phyloP scores from a whole-genome alignment of 352 stramenopile genomes.

The Pythium dissimile region DNA sequence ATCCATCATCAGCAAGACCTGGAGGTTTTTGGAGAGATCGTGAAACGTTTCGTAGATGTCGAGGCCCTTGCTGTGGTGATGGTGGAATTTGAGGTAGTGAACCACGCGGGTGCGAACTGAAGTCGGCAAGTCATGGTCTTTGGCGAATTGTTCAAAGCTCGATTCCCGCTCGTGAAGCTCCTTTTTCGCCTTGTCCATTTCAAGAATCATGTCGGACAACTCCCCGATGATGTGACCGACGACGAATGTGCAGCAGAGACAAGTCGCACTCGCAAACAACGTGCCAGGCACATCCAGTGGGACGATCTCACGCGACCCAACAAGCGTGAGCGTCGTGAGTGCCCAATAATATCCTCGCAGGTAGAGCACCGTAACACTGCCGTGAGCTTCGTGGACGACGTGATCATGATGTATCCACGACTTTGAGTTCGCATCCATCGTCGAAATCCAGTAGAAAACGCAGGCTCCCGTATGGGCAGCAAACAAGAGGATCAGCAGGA shows the following conservation, averaged over 20 bases:
- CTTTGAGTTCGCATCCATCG: conserved; percentile 53
- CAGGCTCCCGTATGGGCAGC: conserved; percentile 60
- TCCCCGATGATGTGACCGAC: conserved; percentile 76
- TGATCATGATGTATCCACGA: conserved; percentile 70
- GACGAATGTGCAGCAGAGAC: conserved; percentile 73
- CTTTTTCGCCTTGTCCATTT: conserved; percentile 74
- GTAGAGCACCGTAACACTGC: conserved; percentile 46
- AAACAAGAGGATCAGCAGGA: conserved; percentile 58
- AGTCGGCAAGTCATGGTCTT: conserved; percentile 53
- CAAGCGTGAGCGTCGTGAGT: conserved; percentile 64
- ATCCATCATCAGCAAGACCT: conserved; percentile 70
- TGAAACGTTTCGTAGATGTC: conserved; percentile 68
- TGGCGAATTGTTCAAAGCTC: conserved; percentile 67
- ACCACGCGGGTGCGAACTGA: conserved; percentile 54
- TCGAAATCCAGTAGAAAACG: conserved; percentile 70
- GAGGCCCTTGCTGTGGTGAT: conserved; percentile 61
- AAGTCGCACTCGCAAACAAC: conserved; percentile 61
- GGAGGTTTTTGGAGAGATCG: conserved; percentile 68
- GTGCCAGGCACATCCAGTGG: conserved; percentile 53
- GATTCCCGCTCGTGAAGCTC: conserved; percentile 63
- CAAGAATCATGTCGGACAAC: conserved; percentile 70
- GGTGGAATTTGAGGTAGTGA: conserved; percentile 72
- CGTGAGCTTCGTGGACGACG: conserved; percentile 65
- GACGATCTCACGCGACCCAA: conserved; percentile 69
- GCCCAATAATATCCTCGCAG: conserved; percentile 78